A percentile compares a stretch with the other conserved stretches of the same genome.
These are phyloP conservation scores for Tagetes erecta DNA, from an alignment of 129 eudicot genomes.

Conservation along the genomic window DNA sequence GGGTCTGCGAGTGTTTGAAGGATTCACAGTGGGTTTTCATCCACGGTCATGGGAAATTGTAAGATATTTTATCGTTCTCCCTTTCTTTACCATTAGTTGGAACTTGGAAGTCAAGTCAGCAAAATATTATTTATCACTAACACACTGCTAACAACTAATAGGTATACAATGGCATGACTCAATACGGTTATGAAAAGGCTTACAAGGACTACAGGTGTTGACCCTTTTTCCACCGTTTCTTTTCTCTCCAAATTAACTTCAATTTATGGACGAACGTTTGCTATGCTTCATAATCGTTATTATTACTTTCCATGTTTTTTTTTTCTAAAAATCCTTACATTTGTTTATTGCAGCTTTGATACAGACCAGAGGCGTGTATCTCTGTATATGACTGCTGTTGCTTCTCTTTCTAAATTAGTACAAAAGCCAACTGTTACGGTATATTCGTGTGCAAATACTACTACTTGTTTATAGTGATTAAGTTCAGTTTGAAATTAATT, in stretches of 20 bases:
- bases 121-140: conserved; percentile 16
- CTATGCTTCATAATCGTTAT: conserved; percentile 2
- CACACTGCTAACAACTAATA: conserved; percentile 32
- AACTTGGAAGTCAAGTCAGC: conserved; percentile 8
- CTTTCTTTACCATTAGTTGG: conserved; percentile 1
- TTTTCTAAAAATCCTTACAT: not conserved
- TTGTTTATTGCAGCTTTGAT: conserved; percentile 55
- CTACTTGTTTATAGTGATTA: not conserved
- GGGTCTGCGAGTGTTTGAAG: conserved; percentile 79
- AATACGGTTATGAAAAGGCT: conserved; percentile 70
- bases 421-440: conserved; percentile 67
- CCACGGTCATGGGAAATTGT: conserved; percentile 92
- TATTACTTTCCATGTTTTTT: conserved; percentile 9
- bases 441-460: not conserved
- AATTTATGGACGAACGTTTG: conserved; percentile 1
- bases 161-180: conserved; percentile 96
- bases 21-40: conserved; percentile 91
- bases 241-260: conserved; percentile 1
- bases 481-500: not conserved
- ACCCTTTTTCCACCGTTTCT: not conserved
- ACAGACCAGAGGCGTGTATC: conserved; percentile 74
- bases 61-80: conserved; percentile 16
- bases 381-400: conserved; percentile 79
- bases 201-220: conserved; percentile 65
- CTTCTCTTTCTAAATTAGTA: conserved; percentile 75